A percentile compares a stretch with the other conserved stretches of the same genome.
phyloP scores from a whole-genome alignment of 768 basidiomycete genomes.

The Boletus pseudo-olivaceus region DNA sequence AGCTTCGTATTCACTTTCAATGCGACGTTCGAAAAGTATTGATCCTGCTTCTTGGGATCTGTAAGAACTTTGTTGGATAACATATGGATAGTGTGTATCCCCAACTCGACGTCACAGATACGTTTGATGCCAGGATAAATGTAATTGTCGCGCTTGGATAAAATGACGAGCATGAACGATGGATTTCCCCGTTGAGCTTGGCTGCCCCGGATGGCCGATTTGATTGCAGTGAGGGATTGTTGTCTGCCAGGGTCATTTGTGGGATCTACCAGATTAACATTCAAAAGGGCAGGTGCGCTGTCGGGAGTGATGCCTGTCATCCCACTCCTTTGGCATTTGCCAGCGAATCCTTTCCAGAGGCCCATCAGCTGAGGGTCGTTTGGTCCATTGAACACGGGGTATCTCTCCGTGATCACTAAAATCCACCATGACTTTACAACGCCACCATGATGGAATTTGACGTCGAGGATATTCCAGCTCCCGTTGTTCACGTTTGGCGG shows the following conservation, averaged over 20 bases:
- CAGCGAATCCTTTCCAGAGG: slow-evolving; percentile 51
- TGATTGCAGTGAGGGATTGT: slow-evolving; percentile 39
- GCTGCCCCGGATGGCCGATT: slow-evolving; percentile 35
- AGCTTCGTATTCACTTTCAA: slow-evolving; percentile 83
- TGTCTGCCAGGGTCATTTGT: slow-evolving; percentile 35
- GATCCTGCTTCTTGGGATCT: slow-evolving; percentile 58
- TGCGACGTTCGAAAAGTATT: slow-evolving; percentile 80
- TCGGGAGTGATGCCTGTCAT: slow-evolving; percentile 56
- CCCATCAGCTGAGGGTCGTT: slow-evolving; percentile 26
- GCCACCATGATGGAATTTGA: slow-evolving; percentile 61
- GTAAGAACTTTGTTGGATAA: slow-evolving; percentile 56
- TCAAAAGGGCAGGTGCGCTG: slow-evolving; percentile 36
- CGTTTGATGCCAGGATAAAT: slow-evolving; percentile 83
- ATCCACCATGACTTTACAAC: slow-evolving; percentile 60
- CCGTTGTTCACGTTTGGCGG: slow-evolving; percentile 49
- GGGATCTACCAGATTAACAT: slow-evolving; percentile 11
- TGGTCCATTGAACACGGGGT: slow-evolving; percentile 36
- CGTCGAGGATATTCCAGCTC: slow-evolving; percentile 74
- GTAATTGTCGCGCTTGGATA: slow-evolving; percentile 64
- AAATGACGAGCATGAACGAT: slow-evolving; percentile 64
- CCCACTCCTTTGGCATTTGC: slow-evolving; percentile 58
- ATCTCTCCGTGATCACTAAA: slow-evolving; percentile 56
- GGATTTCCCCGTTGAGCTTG: slow-evolving; percentile 39
- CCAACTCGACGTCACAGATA: slow-evolving; percentile 69
- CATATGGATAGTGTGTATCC: slow-evolving; percentile 72